These are phyloP conservation scores for Porphyrellus cyaneotinctus DNA, from an alignment of 768 basidiomycete genomes.

Conservation along the genomic window DNA sequence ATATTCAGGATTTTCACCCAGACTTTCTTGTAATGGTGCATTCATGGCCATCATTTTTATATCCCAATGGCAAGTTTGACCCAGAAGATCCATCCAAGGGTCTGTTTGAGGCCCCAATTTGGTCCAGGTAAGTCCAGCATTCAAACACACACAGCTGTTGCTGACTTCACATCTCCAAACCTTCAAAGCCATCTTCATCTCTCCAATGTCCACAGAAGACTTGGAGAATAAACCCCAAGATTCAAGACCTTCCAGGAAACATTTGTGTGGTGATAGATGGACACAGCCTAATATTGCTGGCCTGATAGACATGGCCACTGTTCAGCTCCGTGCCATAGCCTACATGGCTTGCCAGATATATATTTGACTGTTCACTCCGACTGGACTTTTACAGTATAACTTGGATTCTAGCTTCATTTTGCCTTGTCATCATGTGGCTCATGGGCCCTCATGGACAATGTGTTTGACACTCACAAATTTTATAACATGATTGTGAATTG, in stretches of 20 bases:
- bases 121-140: background rate
- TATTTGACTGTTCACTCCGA: too few species aligned
- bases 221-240: background rate
- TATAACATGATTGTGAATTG: conserved; percentile 2
- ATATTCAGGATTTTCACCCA: background rate
- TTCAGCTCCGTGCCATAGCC: background rate
- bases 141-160: background rate
- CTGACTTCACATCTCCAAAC: background rate
- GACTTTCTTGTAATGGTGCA: background rate
- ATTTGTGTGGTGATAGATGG: background rate
- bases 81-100: background rate
- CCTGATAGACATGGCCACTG: background rate
- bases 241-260: background rate
- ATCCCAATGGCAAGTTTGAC: background rate
- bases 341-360: background rate
- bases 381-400: too few species aligned
- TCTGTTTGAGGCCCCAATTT: background rate
- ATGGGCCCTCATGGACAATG: background rate
- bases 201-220: background rate
- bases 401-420: background rate
- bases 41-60: background rate
- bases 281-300: background rate
- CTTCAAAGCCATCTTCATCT: background rate
- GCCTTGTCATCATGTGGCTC: background rate
- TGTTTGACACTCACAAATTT: background rate